Base-by-base conservation (phyloP, 352 stramenopile species). In the Pythium grandisporangium region DNA sequence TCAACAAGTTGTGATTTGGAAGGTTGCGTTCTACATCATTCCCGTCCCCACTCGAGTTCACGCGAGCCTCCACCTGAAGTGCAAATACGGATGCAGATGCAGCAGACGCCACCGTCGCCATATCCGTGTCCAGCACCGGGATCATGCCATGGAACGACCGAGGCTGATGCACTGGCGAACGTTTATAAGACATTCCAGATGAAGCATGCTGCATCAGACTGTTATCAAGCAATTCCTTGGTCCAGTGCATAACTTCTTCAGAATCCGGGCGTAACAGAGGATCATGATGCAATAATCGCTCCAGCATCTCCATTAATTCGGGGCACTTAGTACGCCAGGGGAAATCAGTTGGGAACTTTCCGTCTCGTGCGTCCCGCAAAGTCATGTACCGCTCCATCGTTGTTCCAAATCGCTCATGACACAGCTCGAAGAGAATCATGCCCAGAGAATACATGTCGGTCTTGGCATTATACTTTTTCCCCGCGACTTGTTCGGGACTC, bases 381-480 rank as follows among this genome's bases (percentile, higher is more conserved):
- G 83, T 79, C 20, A 93, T 67, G 43, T 87, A 92, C 12, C 83
- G 76, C 64, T 96, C 85, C 81, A 95, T 94, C 20, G 75, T 85
- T 19, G 85, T 96, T 22, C 58, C 63, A 53, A 96, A 96, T n/a
- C 71, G 63, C 20, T 87, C 75, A 47, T 93, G 80, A 29, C 78
- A 92, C 37, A 96, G 62, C 62, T 96, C 85, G 30, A 95, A 96
- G 6, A 96, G 63, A 32, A 96, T 93, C 77, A 96, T 93, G 30
- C 85, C 85, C 22, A 95, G 65, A 19, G 83, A 93, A 48, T 92
- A 96, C 24, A 96, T 72, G 37, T 96, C 85, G 6, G 82, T 94
- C 60, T 95, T 95, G 25, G 84, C 68, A 48, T 93, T 84, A 58
- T 97, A 98, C 42, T 87, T 81, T 46, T 88, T 88, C 33, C 78